Conservation (phyloP, 1,139 yeast species). For the Scheffersomyces insectosa region DNA sequence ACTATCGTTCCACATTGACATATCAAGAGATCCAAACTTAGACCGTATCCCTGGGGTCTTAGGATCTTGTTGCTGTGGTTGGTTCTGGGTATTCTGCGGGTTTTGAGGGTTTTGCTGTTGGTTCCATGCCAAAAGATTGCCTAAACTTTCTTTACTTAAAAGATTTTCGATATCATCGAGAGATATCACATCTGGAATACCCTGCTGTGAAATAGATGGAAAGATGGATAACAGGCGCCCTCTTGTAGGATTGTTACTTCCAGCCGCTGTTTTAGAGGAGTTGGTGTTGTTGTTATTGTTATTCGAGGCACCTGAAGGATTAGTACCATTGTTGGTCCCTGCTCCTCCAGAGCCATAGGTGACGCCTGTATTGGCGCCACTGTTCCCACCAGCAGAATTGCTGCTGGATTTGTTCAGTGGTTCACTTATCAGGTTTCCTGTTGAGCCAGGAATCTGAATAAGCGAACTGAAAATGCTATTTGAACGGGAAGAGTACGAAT, state of each 20-base stretch:
- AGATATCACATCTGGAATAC: conserved; percentile 25
- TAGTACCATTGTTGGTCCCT: background rate
- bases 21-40: conserved; percentile 33
- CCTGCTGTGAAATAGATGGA: conserved; percentile 8
- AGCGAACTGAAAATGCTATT: conserved; percentile 45
- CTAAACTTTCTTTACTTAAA: conserved; percentile 43
- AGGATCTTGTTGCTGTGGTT: conserved; percentile 9
- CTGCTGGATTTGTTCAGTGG: conserved; percentile 4
- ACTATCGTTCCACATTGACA: conserved; percentile 22
- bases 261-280: background rate
- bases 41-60: conserved; percentile 9
- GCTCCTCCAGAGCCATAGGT: background rate
- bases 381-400: conserved; percentile 17
- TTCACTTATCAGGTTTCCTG: conserved; percentile 35
- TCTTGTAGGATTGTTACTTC: background rate
- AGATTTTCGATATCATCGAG: conserved; percentile 46
- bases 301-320: background rate
- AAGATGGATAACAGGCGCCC: conserved; percentile 14
- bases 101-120: conserved; percentile 8
- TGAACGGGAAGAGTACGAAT: conserved; percentile 28
- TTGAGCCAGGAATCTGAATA: conserved; percentile 41
- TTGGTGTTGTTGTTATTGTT: background rate
- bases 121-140: conserved; percentile 33
- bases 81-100: conserved; percentile 9
- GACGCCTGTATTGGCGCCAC: background rate